phyloP scores from a whole-genome alignment of 208 protist genomes.

The Phytomonas serpens region DNA sequence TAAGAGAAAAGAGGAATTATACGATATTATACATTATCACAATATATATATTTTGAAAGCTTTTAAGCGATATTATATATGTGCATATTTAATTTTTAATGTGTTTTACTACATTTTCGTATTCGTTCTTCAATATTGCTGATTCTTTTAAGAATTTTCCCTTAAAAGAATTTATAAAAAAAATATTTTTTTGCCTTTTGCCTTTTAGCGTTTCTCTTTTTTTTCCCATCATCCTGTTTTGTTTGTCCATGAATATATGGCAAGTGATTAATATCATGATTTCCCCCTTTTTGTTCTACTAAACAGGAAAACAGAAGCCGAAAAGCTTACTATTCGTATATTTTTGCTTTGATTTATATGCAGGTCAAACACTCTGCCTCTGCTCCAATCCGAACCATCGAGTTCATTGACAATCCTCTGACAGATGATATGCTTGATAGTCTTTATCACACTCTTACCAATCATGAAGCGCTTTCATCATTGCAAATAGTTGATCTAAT shows the following conservation, averaged over 20 bases:
- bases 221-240: background rate
- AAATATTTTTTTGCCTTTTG: background rate
- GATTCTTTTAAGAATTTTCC: no score
- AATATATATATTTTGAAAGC: no score
- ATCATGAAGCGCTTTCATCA: conserved; percentile 41
- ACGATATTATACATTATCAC: no score
- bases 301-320: background rate
- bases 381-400: conserved; percentile 41
- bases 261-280: background rate
- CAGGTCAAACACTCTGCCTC: background rate
- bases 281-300: conserved; percentile 12
- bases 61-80: no score
- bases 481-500: conserved; percentile 61
- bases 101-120: no score
- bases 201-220: background rate
- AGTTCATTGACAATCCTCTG: conserved; percentile 77
- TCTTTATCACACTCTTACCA: conserved; percentile 45
- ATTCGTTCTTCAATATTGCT: no score
- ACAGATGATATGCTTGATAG: conserved; percentile 36
- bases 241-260: background rate
- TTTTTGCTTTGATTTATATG: conserved; percentile 1
- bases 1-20: no score
- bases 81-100: no score
- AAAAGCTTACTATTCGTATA: conserved; percentile 2
- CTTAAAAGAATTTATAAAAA: no score